Evolutionary conservation across 441 rosid species (phyloP).

Genomic region (Pelargonium fulgidum): DNA sequence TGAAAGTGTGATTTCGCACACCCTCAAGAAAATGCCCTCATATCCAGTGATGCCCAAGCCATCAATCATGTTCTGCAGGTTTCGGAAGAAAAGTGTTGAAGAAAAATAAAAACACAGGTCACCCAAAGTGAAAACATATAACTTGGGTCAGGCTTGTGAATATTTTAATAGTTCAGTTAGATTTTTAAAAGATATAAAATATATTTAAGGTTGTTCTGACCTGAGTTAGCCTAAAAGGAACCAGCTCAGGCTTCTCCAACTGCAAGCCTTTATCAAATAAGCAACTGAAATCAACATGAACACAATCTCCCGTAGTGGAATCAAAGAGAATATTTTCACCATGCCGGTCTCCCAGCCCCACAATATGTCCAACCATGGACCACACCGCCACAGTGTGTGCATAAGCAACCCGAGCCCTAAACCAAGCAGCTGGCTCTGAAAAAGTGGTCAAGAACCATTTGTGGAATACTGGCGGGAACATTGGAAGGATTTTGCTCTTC

Average conservation of each 20-base stretch:
- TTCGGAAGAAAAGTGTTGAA: slow-evolving; percentile 16
- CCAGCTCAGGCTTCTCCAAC: slow-evolving; percentile 98
- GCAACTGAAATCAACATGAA: slow-evolving; percentile 99
- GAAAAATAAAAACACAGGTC: slow-evolving; percentile 14
- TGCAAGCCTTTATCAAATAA: slow-evolving; percentile 95
- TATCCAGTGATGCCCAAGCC: slow-evolving; percentile 98
- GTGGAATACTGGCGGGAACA: slow-evolving; percentile 97
- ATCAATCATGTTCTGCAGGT: slow-evolving; percentile 88
- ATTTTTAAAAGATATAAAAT: slow-evolving; percentile 5
- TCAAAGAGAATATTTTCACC: slow-evolving; percentile 99
- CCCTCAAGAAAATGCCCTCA: slow-evolving; percentile 84
- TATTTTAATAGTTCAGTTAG: neutral
- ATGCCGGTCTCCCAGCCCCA: slow-evolving; percentile 96
- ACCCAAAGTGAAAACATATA: neutral
- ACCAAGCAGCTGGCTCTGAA: slow-evolving; percentile 99
- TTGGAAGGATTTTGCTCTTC: slow-evolving; percentile 84
- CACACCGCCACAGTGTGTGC: slow-evolving; percentile 99
- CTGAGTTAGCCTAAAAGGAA: slow-evolving; percentile 98
- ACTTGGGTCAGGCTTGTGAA: neutral
- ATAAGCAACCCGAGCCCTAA: slow-evolving; percentile 91
- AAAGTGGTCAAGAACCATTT: slow-evolving; percentile 94
- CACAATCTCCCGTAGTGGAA: slow-evolving; percentile 97
- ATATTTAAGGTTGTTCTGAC: slow-evolving; percentile 29
- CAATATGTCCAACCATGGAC: slow-evolving; percentile 99
- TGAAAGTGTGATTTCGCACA: slow-evolving; percentile 87